Percentiles rank a stretch among this genome's conserved stretches.
Conservation (phyloP, 2,329 filamentous ascomycete genomes). For the Biscogniauxia marginata region DNA sequence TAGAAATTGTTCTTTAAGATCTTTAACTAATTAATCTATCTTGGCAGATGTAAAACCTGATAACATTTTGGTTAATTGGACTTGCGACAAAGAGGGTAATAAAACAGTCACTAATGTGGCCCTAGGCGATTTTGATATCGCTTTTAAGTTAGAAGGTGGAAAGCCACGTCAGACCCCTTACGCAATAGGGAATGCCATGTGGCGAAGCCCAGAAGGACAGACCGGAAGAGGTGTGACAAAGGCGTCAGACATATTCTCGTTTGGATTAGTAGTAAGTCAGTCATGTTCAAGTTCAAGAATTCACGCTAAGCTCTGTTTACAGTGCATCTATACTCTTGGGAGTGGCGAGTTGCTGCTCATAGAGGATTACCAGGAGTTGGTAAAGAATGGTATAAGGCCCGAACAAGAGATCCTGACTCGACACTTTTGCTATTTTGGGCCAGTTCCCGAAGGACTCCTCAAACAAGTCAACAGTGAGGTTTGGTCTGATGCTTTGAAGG, state of each 20-base stretch:
- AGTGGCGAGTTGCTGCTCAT: conserved; percentile 22
- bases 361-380: conserved; percentile 31
- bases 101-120: conserved; percentile 33
- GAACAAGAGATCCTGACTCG: conserved; percentile 34
- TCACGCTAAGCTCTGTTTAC: conserved; percentile 21
- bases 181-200: conserved; percentile 38
- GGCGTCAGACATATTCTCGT: conserved; percentile 38
- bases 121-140: conserved; percentile 38
- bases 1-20: conserved; percentile 16
- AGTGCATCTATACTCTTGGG: conserved; percentile 38
- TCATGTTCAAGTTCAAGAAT: conserved; percentile 8
- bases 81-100: conserved; percentile 30
- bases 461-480: conserved; percentile 28
- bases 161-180: conserved; percentile 24
- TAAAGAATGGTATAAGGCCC: conserved; percentile 26
- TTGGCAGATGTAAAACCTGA: conserved; percentile 39
- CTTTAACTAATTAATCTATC: conserved; percentile 23
- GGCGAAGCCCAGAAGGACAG: conserved; percentile 40
- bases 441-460: conserved; percentile 30
- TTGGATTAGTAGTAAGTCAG: conserved; percentile 36
- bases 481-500: conserved; percentile 24
- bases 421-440: conserved; percentile 36
- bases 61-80: conserved; percentile 38
- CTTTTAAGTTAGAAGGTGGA: conserved; percentile 31
- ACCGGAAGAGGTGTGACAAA: conserved; percentile 33